Evolutionary conservation across 148 eudicot genomes (phyloP).

Genomic region (Rhododendron vialii): DNA sequence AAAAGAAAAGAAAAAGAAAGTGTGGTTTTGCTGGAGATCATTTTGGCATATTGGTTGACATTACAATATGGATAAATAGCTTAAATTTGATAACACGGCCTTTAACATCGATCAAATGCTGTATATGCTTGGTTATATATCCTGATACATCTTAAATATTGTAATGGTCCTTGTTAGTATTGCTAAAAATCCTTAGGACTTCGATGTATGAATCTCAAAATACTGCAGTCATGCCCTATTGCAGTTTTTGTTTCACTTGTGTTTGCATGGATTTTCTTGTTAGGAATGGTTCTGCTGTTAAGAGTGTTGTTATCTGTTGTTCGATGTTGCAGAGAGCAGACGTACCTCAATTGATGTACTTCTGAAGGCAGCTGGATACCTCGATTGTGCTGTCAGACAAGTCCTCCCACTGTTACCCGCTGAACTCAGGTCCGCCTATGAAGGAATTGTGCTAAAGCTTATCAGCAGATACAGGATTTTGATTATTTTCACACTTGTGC

Average conservation of each 20-base stretch:
- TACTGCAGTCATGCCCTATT: not conserved
- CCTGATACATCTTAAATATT: not conserved
- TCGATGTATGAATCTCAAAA: not conserved
- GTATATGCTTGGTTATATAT: not conserved
- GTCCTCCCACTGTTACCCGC: constrained; percentile 74
- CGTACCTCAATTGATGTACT: constrained; percentile 83
- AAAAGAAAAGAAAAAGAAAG: not conserved
- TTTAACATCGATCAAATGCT: not conserved
- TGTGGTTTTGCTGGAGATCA: not conserved
- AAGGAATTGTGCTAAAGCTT: not conserved
- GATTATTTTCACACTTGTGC: not conserved
- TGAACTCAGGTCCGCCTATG: constrained; percentile 58
- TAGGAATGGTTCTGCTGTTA: constrained; percentile 5
- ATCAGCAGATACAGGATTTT: not conserved
- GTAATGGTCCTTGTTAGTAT: not conserved
- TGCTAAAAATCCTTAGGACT: not conserved
- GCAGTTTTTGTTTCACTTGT: not conserved
- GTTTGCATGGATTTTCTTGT: not conserved
- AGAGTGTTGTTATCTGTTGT: not conserved
- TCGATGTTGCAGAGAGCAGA: constrained; percentile 64
- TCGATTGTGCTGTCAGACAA: constrained; percentile 91
- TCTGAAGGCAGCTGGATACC: constrained; percentile 94
- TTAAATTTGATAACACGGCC: not conserved
- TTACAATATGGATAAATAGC: not conserved
- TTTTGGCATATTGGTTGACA: not conserved